Base-by-base conservation (phyloP, 1,284 basidiomycete species). In the Rhodotorula sp. region DNA sequence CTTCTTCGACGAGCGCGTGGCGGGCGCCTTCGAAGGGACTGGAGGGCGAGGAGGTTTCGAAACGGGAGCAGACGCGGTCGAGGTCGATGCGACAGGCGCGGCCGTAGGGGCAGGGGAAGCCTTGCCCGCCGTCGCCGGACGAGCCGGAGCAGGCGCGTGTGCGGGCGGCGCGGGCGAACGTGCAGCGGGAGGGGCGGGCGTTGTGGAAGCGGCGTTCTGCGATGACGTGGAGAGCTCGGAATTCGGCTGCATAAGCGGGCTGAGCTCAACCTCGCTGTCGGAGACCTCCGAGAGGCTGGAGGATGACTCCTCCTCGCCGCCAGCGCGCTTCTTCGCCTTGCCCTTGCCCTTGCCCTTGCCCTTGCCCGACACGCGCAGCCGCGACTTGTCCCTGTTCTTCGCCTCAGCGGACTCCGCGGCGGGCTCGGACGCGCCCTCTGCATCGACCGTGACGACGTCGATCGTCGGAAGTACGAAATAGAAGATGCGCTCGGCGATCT, bases 401-500 rank as follows among this genome's bases (percentile, higher is more conserved):
- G 36, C 25, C 37, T 61, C 60, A 39, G 48, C 46, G 32, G 65
- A 44, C n/a, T 56, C 39, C n/a, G 61, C 34, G n/a, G 46, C 19
- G 27, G 57, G 2, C 13, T 25, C 50, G 7, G 25, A 19, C 17
- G 37, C 44, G 21, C 53, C 63, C 10, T 58, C 46, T 8, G 51
- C 54, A 9, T 68, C 73, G 53, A 67, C 65, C 13, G 76, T 61
- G 8, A 50, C 60, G 13, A 63, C 62, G 29, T 51, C 62, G 39
- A 63, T 46, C 8, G 62, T 63, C 6, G 78, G 78, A 3, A 79
- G 71, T 21, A 79, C 73, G 55, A 79, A 99, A 81, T 95, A 91
- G 83, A 99, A 99, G 63, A 93, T 95, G 67, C 96, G 90, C 58
- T 96, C 96, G 44, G 96, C 94, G 79, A 99, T 99, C 84, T 98